Percentiles rank a stretch among this genome's conserved stretches.
phyloP scores from a whole-genome alignment of 2,329 filamentous ascomycete species.

The Lecanicillium sp. region DNA sequence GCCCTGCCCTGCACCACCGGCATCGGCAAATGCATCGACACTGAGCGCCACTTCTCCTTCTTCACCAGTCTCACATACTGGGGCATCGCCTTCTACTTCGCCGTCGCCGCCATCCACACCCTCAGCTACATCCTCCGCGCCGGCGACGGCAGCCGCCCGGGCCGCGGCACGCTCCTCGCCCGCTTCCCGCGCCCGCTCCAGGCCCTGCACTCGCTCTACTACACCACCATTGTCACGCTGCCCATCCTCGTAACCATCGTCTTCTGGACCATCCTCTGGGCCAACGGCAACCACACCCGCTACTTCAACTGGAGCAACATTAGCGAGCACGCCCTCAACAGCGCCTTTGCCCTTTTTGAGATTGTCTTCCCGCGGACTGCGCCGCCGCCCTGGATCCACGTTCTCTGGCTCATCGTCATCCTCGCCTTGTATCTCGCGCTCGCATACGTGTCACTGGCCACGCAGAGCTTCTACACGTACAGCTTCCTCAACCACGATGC shows the following conservation, averaged over 20 bases:
- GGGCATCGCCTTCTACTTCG: slow-evolving; percentile 75
- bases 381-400: slow-evolving; percentile 54
- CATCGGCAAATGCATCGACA: slow-evolving; percentile 34
- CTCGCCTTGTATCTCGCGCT: slow-evolving; percentile 66
- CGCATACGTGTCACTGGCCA: slow-evolving; percentile 66
- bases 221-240: slow-evolving; percentile 56
- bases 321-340: slow-evolving; percentile 71
- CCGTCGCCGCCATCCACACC: slow-evolving; percentile 62
- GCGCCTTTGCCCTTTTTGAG: slow-evolving; percentile 68
- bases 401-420: slow-evolving; percentile 63
- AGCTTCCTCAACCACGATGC: slow-evolving; percentile 64
- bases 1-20: slow-evolving; percentile 55
- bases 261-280: slow-evolving; percentile 61
- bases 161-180: slow-evolving; percentile 47
- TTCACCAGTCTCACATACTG: slow-evolving; percentile 81
- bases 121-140: slow-evolving; percentile 52
- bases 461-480: slow-evolving; percentile 71
- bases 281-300: slow-evolving; percentile 42
- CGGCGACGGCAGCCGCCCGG: no score
- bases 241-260: slow-evolving; percentile 66
- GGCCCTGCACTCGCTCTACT: slow-evolving; percentile 58
- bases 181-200: slow-evolving; percentile 56
- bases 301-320: slow-evolving; percentile 59
- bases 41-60: slow-evolving; percentile 59
- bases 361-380: slow-evolving; percentile 61